These are phyloP conservation scores for Cyclaneusma minus DNA, from an alignment of 2,329 filamentous ascomycete species.

Conservation along the genomic window DNA sequence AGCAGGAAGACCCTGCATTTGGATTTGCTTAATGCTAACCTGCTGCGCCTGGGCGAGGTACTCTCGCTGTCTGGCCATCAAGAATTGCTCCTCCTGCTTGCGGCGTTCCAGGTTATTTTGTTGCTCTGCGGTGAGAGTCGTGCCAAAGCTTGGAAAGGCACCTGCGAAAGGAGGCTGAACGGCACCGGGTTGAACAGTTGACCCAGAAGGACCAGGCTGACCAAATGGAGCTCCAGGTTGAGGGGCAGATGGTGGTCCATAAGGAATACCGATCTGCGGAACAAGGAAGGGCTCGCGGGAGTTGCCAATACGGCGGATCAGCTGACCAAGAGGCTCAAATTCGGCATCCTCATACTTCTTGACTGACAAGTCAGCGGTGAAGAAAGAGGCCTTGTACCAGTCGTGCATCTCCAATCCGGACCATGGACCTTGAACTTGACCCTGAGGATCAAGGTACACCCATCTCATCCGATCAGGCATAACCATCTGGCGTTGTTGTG, in stretches of 20 bases:
- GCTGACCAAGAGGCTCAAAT: slow-evolving; percentile 86
- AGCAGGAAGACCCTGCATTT: slow-evolving; percentile 34
- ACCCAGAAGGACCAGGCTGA: slow-evolving; percentile 19
- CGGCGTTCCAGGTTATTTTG: slow-evolving; percentile 92
- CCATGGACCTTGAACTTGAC: slow-evolving; percentile 83
- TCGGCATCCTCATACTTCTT: slow-evolving; percentile 89
- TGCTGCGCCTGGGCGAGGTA: slow-evolving; percentile 76
- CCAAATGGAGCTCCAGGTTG: slow-evolving; percentile 20
- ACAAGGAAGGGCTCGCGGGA: slow-evolving; percentile 95
- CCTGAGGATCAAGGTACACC: slow-evolving; percentile 94
- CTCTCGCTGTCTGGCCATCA: slow-evolving; percentile 93
- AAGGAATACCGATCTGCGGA: slow-evolving; percentile 87
- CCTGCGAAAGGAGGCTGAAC: slow-evolving; percentile 81
- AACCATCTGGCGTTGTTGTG: slow-evolving; percentile 78
- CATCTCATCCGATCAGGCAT: slow-evolving; percentile 99
- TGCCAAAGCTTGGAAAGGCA: slow-evolving; percentile 90
- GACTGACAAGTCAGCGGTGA: slow-evolving; percentile 83
- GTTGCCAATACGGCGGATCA: slow-evolving; percentile 92
- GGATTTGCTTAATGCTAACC: slow-evolving; percentile 57
- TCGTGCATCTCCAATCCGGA: slow-evolving; percentile 98
- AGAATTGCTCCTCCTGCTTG: slow-evolving; percentile 95
- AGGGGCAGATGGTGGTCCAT: slow-evolving; percentile 56
- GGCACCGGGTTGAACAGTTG: slow-evolving; percentile 37
- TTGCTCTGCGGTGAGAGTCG: slow-evolving; percentile 90
- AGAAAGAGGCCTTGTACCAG: slow-evolving; percentile 98